Percentiles rank a stretch among this genome's conserved stretches.
Conservation (phyloP, 208 protist genomes). For the Balamuthia mandrillaris region DNA sequence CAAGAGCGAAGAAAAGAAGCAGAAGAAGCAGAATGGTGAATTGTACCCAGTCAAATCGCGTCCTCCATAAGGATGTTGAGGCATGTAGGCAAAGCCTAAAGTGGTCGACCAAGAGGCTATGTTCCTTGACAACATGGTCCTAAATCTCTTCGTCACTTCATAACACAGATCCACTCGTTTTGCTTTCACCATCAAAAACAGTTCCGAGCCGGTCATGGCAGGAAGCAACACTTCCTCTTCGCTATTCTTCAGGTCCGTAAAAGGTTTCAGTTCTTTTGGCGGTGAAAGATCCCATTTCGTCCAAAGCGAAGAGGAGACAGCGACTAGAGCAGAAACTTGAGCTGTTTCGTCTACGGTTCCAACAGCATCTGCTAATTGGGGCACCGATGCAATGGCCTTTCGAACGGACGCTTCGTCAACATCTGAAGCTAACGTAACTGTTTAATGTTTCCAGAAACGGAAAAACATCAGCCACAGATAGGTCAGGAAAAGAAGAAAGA, state of each 20-base stretch:
- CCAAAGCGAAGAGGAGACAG: neutral
- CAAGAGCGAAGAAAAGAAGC: no score
- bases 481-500: no score
- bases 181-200: constrained; percentile 12
- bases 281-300: neutral
- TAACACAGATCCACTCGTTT: neutral
- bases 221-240: no score
- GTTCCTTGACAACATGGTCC: neutral
- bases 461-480: no score
- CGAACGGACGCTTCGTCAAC: neutral
- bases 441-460: no score
- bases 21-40: no score
- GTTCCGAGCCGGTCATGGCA: neutral
- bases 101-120: neutral
- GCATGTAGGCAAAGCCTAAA: neutral
- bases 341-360: neutral
- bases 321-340: neutral
- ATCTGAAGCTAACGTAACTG: neutral
- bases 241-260: no score
- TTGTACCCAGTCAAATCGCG: neutral
- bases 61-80: neutral
- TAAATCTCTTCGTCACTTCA: neutral
- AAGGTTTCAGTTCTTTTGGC: constrained; percentile 11
- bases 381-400: neutral
- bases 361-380: neutral